Percentiles rank a stretch among this genome's conserved stretches.
phyloP scores from a whole-genome alignment of 495 filamentous ascomycete species.

The Talaromyces ruber region DNA sequence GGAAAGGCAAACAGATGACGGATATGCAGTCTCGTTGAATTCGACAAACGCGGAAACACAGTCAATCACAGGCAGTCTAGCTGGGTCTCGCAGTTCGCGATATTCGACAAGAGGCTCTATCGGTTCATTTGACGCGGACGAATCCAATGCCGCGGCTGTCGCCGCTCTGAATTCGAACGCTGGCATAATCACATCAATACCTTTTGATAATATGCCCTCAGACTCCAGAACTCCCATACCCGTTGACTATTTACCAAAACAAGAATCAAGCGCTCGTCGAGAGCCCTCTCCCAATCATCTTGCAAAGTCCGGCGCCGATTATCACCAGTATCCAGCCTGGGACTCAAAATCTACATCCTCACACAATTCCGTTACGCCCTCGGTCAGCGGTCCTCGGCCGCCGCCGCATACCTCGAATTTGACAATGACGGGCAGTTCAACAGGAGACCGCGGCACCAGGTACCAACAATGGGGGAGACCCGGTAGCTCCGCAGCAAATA shows the following conservation, averaged over 20 bases:
- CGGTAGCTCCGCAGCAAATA: slow-evolving; percentile 45
- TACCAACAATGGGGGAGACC: slow-evolving; percentile 65
- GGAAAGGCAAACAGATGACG: slow-evolving; percentile 54
- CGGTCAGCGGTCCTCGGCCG: slow-evolving; percentile 60
- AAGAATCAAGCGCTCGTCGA: slow-evolving; percentile 56
- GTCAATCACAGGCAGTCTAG: slow-evolving; percentile 40
- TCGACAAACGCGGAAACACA: slow-evolving; percentile 30
- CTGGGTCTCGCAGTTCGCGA: slow-evolving; percentile 66
- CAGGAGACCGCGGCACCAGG: slow-evolving; percentile 58
- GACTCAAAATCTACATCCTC: slow-evolving; percentile 40
- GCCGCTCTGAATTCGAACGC: slow-evolving; percentile 62
- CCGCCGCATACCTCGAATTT: slow-evolving; percentile 55
- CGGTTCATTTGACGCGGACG: slow-evolving; percentile 54
- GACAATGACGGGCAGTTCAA: slow-evolving; percentile 54
- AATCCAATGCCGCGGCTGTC: slow-evolving; percentile 32
- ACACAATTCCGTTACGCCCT: slow-evolving; percentile 40
- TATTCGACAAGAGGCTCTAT: slow-evolving; percentile 75
- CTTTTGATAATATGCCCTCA: slow-evolving; percentile 67
- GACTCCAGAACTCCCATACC: slow-evolving; percentile 63
- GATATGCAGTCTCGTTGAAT: slow-evolving; percentile 38
- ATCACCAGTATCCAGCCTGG: slow-evolving; percentile 81
- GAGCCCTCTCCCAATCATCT: slow-evolving; percentile 76
- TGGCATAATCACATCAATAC: slow-evolving; percentile 84
- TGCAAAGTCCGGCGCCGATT: slow-evolving; percentile 69
- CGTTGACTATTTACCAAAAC: slow-evolving; percentile 66